Conservation (phyloP, 1,139 yeast genomes). For the Taphrina populina region DNA sequence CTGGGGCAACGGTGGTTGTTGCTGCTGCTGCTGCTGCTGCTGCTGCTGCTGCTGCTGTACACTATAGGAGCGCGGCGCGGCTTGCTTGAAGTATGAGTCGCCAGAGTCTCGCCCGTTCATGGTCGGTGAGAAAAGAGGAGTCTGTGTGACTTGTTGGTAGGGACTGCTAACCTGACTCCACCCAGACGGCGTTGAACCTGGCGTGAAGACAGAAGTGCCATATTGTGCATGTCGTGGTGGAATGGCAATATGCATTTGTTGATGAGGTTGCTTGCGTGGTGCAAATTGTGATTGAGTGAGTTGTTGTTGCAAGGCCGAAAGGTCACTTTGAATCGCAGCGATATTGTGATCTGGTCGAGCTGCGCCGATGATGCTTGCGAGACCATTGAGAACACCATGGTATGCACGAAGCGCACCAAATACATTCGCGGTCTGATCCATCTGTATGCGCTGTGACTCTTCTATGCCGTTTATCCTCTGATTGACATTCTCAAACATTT, state of each 20-base stretch:
- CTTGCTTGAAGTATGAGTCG: conserved; percentile 2
- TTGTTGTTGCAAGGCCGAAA: conserved; percentile 15
- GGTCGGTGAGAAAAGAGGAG: conserved; percentile 3
- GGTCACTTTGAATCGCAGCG: conserved; percentile 16
- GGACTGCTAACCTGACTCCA: conserved; percentile 20
- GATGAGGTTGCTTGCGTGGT: conserved; percentile 3
- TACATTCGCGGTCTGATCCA: conserved; percentile 26
- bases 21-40: conserved; percentile 3
- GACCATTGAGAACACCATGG: conserved; percentile 17
- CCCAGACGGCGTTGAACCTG: conserved; percentile 1
- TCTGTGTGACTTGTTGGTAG: neutral
- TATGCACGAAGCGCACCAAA: conserved; percentile 17
- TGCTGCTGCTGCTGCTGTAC: conserved; percentile 8
- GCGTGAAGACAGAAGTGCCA: neutral
- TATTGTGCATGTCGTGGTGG: conserved; percentile 8
- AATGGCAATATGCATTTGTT: conserved; percentile 2
- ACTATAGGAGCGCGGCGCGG: neutral
- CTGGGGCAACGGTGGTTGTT: neutral
- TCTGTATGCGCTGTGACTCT: conserved; percentile 27
- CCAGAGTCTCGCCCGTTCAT: neutral
- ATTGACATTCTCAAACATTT: neutral
- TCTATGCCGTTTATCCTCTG: conserved; percentile 23
- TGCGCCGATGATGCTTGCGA: conserved; percentile 13
- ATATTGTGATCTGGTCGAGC: conserved; percentile 12
- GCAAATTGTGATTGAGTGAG: conserved; percentile 25